Conservation (phyloP, 352 stramenopile species). For the Pilasporangium apinafurcum region DNA sequence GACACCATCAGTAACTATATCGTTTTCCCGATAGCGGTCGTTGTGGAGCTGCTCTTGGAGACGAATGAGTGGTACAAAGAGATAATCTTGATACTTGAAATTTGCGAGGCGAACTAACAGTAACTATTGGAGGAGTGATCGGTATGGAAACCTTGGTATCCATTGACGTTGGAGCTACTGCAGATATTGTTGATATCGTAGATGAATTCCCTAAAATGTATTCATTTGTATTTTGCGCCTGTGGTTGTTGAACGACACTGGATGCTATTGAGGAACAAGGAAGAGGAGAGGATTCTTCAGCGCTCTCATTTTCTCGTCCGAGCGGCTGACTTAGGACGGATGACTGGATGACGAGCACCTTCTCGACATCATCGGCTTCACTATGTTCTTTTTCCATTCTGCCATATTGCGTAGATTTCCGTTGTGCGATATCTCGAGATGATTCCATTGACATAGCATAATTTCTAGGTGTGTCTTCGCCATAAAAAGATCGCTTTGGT, state of each 20-base stretch:
- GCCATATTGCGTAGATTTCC: background rate
- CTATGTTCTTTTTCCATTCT: too few relatives aligned
- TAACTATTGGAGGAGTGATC: background rate
- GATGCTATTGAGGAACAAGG: too few relatives aligned
- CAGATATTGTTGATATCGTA: background rate
- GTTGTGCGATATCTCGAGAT: too few relatives aligned
- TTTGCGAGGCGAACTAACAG: constrained; percentile 1
- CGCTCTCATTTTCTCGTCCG: constrained; percentile 14
- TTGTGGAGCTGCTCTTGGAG: background rate
- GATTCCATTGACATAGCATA: too few relatives aligned
- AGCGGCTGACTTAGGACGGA: constrained; percentile 16
- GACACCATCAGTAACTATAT: background rate
- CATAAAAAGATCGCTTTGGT: too few relatives aligned
- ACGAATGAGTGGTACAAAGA: background rate
- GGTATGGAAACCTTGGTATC: background rate
- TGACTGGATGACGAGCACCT: constrained; percentile 19
- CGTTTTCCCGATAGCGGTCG: background rate
- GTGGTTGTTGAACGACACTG: too few relatives aligned
- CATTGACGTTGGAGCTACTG: background rate
- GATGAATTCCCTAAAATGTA: background rate
- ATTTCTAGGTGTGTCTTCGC: too few relatives aligned
- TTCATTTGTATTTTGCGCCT: too few relatives aligned
- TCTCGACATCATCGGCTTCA: constrained; percentile 1
- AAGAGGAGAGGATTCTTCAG: too few relatives aligned
- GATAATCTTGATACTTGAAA: background rate